Evolutionary conservation across 2,329 filamentous ascomycete genomes (phyloP).

Genomic region (Penicillium sp.): DNA sequence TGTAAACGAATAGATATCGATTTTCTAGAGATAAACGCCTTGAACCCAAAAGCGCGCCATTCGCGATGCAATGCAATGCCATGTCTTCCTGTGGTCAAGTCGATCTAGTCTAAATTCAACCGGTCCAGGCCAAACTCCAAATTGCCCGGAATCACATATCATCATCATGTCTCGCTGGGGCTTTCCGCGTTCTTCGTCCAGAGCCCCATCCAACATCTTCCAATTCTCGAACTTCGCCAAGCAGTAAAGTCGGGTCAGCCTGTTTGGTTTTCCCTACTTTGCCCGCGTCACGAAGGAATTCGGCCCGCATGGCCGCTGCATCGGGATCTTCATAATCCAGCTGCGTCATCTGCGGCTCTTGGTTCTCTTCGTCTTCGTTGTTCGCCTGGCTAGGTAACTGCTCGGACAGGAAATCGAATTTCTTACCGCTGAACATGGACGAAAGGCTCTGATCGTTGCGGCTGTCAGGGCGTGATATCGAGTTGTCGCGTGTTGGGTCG

Average conservation of each 20-base stretch:
- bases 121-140: no score
- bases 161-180: slow-evolving; percentile 22
- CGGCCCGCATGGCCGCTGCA: slow-evolving; percentile 52
- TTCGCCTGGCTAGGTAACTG: slow-evolving; percentile 18
- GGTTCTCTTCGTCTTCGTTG: slow-evolving; percentile 30
- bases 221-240: slow-evolving; percentile 31
- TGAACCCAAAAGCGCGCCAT: slow-evolving; percentile 11
- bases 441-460: slow-evolving; percentile 28
- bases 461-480: slow-evolving; percentile 23
- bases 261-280: slow-evolving; percentile 35
- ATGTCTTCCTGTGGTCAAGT: slow-evolving; percentile 1
- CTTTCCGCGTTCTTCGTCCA: slow-evolving; percentile 33
- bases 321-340: slow-evolving; percentile 47
- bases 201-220: slow-evolving; percentile 33
- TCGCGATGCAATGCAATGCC: slow-evolving; percentile 21
- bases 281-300: slow-evolving; percentile 44
- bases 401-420: slow-evolving; percentile 29
- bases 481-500: slow-evolving; percentile 17
- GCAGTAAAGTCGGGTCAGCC: slow-evolving; percentile 14
- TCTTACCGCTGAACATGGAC: slow-evolving; percentile 29
- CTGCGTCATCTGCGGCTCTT: slow-evolving; percentile 43
- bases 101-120: no score
- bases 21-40: slow-evolving; percentile 1
- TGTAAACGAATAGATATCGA: background rate
- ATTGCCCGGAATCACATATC: no score